Base-by-base conservation (phyloP, 2,329 filamentous ascomycete genomes). In the Sclerotiophoma versabilis region DNA sequence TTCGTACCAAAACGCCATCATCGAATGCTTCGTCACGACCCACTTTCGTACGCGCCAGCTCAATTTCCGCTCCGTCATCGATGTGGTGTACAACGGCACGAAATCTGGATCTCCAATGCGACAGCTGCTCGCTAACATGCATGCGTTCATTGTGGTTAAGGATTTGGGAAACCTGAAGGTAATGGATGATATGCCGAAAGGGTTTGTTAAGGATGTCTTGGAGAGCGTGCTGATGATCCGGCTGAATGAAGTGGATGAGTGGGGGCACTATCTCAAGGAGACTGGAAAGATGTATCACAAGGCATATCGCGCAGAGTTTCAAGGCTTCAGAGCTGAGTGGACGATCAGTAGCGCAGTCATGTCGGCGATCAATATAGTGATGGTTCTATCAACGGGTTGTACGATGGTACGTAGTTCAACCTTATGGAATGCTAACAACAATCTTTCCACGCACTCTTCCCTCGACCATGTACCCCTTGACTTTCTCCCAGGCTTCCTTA, bases 401-500 rank as follows among this genome's bases (percentile, higher is more conserved):
- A n/a, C n/a, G n/a, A n/a, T n/a, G n/a, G n/a, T n/a, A n/a, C n/a
- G n/a, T n/a, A n/a, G n/a, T n/a, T n/a, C 37, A 39, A n/a, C 26
- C 10, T 5, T 51, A 57, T 17, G 46, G 39, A 33, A 70, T 58
- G 25, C 59, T 57, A n/a, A 70, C 54, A 19, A 73, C 68, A 39
- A 72, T 66, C 57, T 71, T 72, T 6, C 70, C 68, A 26, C 65
- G 57, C 2, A 70, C 69, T 22, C 69, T 62, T 5, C 68, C 68
- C 14, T 58, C 63, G 2, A 68, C 60, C 65, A 72, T 69, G 4
- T 65, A 65, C 3, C 17, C 43, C 17, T 56, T 65, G 0, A 64
- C 48, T 45, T 61, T 64, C 45, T 65, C 61, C 69, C 69, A 72
- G 1, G 62, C 63, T 15, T 61, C 51, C 9, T 41, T 27, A 27